phyloP scores from a whole-genome alignment of 371 early-diverging fungal genomes.

The Mortierella sp. region DNA sequence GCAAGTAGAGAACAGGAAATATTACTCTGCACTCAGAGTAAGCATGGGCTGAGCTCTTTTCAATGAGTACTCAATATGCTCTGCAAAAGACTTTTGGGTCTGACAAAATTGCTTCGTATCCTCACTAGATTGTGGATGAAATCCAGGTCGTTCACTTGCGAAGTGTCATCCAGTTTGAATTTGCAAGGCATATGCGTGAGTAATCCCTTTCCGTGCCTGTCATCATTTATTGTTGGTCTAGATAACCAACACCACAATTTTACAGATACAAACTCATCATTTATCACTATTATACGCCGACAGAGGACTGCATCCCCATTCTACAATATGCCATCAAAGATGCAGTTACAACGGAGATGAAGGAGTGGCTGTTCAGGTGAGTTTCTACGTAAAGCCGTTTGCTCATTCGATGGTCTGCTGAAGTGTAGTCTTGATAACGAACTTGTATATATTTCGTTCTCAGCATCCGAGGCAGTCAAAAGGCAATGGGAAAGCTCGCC shows the following conservation, averaged over 20 bases:
- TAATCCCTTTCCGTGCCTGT: not conserved
- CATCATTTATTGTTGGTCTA: not conserved
- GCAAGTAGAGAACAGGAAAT: conserved; percentile 84
- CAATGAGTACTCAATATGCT: too few species aligned
- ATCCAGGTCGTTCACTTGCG: conserved; percentile 78
- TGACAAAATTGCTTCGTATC: not conserved
- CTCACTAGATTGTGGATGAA: conserved; percentile 78
- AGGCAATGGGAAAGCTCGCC: conserved; percentile 87
- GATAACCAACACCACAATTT: too few species aligned
- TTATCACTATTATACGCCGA: not conserved
- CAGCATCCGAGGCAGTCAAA: conserved; percentile 86
- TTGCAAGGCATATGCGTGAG: conserved; percentile 83
- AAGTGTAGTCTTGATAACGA: not conserved
- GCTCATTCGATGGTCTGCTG: too few species aligned
- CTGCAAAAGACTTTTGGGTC: not conserved
- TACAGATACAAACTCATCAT: not conserved
- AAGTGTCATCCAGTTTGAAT: conserved; percentile 76
- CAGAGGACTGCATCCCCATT: conserved; percentile 84
- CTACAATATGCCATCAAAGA: conserved; percentile 87
- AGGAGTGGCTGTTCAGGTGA: conserved; percentile 91
- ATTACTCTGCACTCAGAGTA: conserved; percentile 92
- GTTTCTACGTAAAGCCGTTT: not conserved
- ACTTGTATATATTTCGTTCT: not conserved
- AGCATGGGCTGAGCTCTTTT: too few species aligned
- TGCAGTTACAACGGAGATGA: conserved; percentile 87